Base-by-base conservation (phyloP, 495 filamentous ascomycete species). In the Aspergillus steynii region DNA sequence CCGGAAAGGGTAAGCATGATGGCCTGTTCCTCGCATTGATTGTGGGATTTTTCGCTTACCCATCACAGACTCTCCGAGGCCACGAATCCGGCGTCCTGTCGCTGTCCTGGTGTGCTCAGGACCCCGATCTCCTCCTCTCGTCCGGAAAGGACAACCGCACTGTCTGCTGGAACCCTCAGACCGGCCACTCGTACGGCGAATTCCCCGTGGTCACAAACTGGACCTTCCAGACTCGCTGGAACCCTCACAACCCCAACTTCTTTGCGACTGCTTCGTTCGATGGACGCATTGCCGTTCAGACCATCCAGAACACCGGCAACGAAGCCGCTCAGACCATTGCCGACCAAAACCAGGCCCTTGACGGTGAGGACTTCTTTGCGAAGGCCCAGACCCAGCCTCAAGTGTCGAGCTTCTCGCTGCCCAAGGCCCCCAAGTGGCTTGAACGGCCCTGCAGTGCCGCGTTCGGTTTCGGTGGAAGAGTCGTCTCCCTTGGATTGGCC, bases 201-300 rank as follows among this genome's bases (percentile, higher is more conserved):
- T 96, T 97, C 74, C 92, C 94, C 12, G 90, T 97, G 64, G 96
- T 96, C 58, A 96, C 94, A 45, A 98, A 98, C 73, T 98, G 96
- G 95, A 96, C 93, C 2, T 99, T 98, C 81, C 87, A 93, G 73
- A 97, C 95, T 5, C 85, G 87, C 65, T 99, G 94, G 85, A 92
- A 97, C 73, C 95, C 96, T 25, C 85, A 90, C 65, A 96, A 98
- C 74, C 96, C 95, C 5, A 88, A 85, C 65, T 83, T 97, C 59
- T 88, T 94, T 29, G 95, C 95, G 5, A 97, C 94, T 9, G 96
- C 96, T 20, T 96, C 94, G 3, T 98, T 98, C 64, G 95, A 98
- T 69, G 95, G 96, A 49, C 96, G 92, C 74, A 96, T 99, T 63
- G 86, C 88, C 15, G 81, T 99, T 27, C 93, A 97, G 65, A 93